Conservation (phyloP, 345 rosid genomes). For the Barbarea vulgaris region DNA sequence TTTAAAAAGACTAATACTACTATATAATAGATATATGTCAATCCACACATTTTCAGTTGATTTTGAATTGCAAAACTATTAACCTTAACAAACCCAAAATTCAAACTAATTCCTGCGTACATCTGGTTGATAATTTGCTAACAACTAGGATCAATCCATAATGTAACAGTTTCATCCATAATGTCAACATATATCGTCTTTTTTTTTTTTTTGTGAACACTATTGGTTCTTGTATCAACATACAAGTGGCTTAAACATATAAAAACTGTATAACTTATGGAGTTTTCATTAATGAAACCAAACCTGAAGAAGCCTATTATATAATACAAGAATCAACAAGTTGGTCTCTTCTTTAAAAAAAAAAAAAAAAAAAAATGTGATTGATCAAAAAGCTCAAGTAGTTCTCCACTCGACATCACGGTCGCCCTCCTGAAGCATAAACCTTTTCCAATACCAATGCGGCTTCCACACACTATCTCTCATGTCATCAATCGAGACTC, state of each 20-base stretch:
- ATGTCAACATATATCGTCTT: not conserved
- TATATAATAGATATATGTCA: no score
- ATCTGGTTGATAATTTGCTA: not conserved
- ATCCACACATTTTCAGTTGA: no score
- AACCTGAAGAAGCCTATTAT: conserved; percentile 16
- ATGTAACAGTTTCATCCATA: not conserved
- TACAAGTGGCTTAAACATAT: not conserved
- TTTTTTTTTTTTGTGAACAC: no score
- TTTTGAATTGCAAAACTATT: no score
- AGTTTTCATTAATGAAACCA: no score
- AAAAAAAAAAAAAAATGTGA: not conserved
- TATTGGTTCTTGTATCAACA: no score
- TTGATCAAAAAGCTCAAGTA: conserved; percentile 10
- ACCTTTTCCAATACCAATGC: conserved; percentile 58
- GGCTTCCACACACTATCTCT: conserved; percentile 47
- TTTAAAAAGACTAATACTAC: no score
- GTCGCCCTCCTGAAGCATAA: conserved; percentile 34
- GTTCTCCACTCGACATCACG: conserved; percentile 19
- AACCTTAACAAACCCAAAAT: not conserved
- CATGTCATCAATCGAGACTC: conserved; percentile 50
- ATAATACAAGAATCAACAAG: conserved; percentile 23
- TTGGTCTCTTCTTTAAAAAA: not conserved
- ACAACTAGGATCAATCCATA: not conserved
- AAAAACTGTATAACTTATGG: not conserved
- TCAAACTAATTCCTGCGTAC: not conserved